Evolutionary conservation across 306 rosid genomes (phyloP), one percentile per base, ranked within the genome.

Genomic region (Malus sylvestris): DNA sequence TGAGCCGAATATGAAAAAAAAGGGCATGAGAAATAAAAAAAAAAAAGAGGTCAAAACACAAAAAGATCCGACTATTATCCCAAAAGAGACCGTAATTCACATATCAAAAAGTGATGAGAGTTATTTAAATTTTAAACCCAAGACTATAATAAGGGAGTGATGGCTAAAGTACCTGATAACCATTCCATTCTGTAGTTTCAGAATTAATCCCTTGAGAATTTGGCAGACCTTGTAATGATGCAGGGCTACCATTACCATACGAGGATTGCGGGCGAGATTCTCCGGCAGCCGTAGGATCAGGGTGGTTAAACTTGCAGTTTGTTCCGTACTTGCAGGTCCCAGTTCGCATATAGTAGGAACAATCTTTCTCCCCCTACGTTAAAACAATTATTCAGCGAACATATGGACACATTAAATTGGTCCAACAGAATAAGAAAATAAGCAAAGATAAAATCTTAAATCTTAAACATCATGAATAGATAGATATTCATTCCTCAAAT

Each of bases 291-390:
- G 90, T 88, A 73, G 99, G 99, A 79, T 96, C 97, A 18, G 99
- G 98, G 76, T 96, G 99, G 80, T 91, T 96, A 81, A 88, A 96
- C 91, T 66, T 87, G 87, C 99, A 92, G 89, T 81, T 87, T 27
- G 87, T 77, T 70, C 89, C 99, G 80, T 82, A 92, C 88, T 89
- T 92, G 82, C 98, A 96, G 60, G 91, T 88, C 74, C 93, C 96
- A n/a, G 76, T 89, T 63, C 88, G 92, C 98, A 96, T 91, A 86
- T 92, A 96, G 75, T 83, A 89, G 32, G 87, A 87, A 60, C 99
- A 96, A 78, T 91, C 98, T 83, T 68, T 96, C 85, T 86, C 93
- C 23, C 92, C 96, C 99, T 96, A 44, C 58, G 3, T 62, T 73
- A 57, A 71, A 81, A 32, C 69, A 72, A 45, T 67, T 59, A 42